phyloP scores from a whole-genome alignment of 2,329 filamentous ascomycete genomes.

The Pseudogymnoascus sp. region DNA sequence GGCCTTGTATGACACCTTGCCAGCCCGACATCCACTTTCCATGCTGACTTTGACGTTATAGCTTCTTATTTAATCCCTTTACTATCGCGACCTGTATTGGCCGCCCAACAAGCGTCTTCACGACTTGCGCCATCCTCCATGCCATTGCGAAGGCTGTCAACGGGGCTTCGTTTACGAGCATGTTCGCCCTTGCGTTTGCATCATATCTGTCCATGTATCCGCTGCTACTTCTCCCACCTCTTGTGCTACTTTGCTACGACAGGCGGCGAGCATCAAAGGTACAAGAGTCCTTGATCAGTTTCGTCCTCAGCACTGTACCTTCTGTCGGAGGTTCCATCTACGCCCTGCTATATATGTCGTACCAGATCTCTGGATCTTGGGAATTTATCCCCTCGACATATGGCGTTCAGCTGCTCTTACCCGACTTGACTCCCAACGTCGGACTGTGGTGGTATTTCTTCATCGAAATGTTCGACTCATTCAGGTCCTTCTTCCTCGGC shows the following conservation, averaged over 20 bases:
- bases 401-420: constrained; percentile 81
- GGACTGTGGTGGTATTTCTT: constrained; percentile 99
- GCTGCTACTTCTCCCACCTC: constrained; percentile 73
- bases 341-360: constrained; percentile 64
- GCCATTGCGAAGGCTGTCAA: constrained; percentile 73
- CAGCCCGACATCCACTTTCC: background rate
- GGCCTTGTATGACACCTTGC: constrained; percentile 56
- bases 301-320: constrained; percentile 46
- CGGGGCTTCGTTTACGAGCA: constrained; percentile 65
- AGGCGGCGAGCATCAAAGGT: constrained; percentile 31
- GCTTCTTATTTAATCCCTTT: constrained; percentile 91
- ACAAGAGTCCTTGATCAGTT: constrained; percentile 36
- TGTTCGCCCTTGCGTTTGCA: constrained; percentile 79
- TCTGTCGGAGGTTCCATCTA: constrained; percentile 50
- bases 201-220: constrained; percentile 92
- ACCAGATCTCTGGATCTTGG: constrained; percentile 71
- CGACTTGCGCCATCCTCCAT: constrained; percentile 78
- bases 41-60: constrained; percentile 29
- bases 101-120: constrained; percentile 81
- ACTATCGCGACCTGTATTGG: constrained; percentile 86
- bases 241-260: constrained; percentile 76
- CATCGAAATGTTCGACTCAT: constrained; percentile 98
- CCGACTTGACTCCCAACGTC: constrained; percentile 89
- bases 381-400: constrained; percentile 86
- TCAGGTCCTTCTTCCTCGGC: constrained; percentile 91